Conservation (phyloP, 805 yeast genomes). For the Candida easanensis region DNA sequence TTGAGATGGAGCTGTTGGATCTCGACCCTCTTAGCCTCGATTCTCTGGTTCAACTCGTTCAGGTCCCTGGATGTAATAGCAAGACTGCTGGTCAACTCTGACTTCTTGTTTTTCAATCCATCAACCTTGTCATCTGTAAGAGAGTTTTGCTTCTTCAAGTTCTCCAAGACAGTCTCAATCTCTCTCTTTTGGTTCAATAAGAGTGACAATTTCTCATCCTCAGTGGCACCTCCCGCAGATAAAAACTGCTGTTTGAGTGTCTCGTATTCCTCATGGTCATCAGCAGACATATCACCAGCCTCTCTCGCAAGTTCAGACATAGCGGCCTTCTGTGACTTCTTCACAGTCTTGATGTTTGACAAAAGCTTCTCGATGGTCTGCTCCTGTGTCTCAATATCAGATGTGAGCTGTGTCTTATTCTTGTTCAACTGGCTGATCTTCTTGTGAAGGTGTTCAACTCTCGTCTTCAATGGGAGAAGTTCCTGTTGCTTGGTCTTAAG, state of each 20-base stretch:
- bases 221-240: slow-evolving; percentile 53
- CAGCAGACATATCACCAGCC: slow-evolving; percentile 41
- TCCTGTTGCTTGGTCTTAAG: slow-evolving; percentile 44
- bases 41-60: slow-evolving; percentile 32
- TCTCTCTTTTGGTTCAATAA: slow-evolving; percentile 44
- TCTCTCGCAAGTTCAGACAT: slow-evolving; percentile 33
- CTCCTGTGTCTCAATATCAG: slow-evolving; percentile 54
- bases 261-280: slow-evolving; percentile 57
- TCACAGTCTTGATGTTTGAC: slow-evolving; percentile 46
- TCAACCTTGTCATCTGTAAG: slow-evolving; percentile 34
- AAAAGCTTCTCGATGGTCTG: slow-evolving; percentile 39
- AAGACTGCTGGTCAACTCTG: slow-evolving; percentile 29
- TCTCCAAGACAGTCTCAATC: slow-evolving; percentile 35
- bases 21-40: slow-evolving; percentile 38
- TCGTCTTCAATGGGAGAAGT: slow-evolving; percentile 61
- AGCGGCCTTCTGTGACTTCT: slow-evolving; percentile 38
- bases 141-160: slow-evolving; percentile 35
- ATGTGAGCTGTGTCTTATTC: slow-evolving; percentile 46
- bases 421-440: slow-evolving; percentile 45
- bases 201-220: slow-evolving; percentile 46
- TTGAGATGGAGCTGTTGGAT: slow-evolving; percentile 39
- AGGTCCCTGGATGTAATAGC: slow-evolving; percentile 22
- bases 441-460: slow-evolving; percentile 43
- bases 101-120: slow-evolving; percentile 32
- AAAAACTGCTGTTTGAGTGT: slow-evolving; percentile 53